Percentiles rank a stretch among this genome's conserved stretches.
Conservation (phyloP, 2,329 filamentous ascomycete genomes). For the Fusarium palustre region DNA sequence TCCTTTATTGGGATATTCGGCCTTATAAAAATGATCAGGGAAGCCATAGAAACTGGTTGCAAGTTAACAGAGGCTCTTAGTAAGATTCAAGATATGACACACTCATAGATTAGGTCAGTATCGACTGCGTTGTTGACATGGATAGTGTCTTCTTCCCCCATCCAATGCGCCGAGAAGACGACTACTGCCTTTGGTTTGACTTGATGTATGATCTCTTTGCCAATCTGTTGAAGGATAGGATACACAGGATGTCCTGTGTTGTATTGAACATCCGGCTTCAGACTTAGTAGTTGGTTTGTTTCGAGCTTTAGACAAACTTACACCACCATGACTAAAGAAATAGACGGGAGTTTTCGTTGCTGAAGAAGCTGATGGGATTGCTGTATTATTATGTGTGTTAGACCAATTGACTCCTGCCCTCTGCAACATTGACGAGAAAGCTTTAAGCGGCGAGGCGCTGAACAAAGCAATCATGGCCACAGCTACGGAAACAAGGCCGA, state of each 20-base stretch:
- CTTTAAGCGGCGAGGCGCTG: conserved; percentile 40
- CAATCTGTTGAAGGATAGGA: conserved; percentile 71
- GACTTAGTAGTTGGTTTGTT: not conserved
- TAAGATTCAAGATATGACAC: conserved; percentile 11
- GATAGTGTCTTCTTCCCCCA: conserved; percentile 66
- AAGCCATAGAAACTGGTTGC: conserved; percentile 74
- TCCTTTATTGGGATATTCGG: conserved; percentile 73
- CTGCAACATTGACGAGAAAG: conserved; percentile 41
- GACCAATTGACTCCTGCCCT: conserved; percentile 36
- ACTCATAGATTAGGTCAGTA: conserved; percentile 79
- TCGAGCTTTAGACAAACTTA: conserved; percentile 46
- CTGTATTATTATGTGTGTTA: conserved; percentile 21
- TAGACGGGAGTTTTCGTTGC: conserved; percentile 56
- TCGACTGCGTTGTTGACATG: conserved; percentile 73
- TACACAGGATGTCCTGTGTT: conserved; percentile 76
- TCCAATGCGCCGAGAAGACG: conserved; percentile 84
- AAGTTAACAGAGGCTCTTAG: conserved; percentile 28
- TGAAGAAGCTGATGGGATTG: not conserved
- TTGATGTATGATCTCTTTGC: conserved; percentile 75
- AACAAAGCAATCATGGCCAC: conserved; percentile 44
- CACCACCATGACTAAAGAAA: conserved; percentile 64
- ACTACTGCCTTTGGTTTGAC: conserved; percentile 79
- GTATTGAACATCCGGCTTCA: conserved; percentile 74
- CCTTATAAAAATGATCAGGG: conserved; percentile 75
- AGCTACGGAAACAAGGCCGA: conserved; percentile 40